Conservation (phyloP, 306 rosid species). For the Morella rubra region DNA sequence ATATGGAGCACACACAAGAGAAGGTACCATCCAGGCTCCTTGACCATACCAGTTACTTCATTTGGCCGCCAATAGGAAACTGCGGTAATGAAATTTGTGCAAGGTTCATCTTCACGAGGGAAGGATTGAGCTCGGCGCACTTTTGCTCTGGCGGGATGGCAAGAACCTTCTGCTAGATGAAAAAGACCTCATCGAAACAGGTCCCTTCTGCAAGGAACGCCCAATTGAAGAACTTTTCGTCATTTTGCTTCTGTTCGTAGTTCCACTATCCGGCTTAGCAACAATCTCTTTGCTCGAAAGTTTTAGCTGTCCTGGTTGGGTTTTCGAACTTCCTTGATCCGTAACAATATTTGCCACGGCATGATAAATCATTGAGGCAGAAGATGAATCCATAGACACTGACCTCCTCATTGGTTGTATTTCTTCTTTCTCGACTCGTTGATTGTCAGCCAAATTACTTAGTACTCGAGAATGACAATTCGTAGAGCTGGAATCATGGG, state of each 20-base stretch:
- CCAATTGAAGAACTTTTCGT: constrained; percentile 43
- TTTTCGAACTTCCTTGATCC: constrained; percentile 33
- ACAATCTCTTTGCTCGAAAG: constrained; percentile 6
- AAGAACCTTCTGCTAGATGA: constrained; percentile 35
- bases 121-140: constrained; percentile 45
- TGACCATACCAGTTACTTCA: neutral
- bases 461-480: constrained; percentile 25
- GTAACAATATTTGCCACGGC: constrained; percentile 28
- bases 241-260: constrained; percentile 26
- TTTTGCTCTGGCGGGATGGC: constrained; percentile 41
- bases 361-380: constrained; percentile 28
- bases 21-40: neutral
- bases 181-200: constrained; percentile 41
- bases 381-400: constrained; percentile 39
- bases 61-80: neutral
- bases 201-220: constrained; percentile 42
- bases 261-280: constrained; percentile 35
- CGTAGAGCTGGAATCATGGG: constrained; percentile 17
- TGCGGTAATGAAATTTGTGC: neutral
- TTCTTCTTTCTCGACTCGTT: constrained; percentile 28
- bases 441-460: constrained; percentile 24
- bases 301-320: constrained; percentile 5
- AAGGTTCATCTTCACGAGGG: constrained; percentile 31
- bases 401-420: constrained; percentile 42
- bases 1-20: neutral